These are phyloP conservation scores for Cladosporium sp. DNA, from an alignment of 2,329 filamentous ascomycete genomes.

Conservation along the genomic window DNA sequence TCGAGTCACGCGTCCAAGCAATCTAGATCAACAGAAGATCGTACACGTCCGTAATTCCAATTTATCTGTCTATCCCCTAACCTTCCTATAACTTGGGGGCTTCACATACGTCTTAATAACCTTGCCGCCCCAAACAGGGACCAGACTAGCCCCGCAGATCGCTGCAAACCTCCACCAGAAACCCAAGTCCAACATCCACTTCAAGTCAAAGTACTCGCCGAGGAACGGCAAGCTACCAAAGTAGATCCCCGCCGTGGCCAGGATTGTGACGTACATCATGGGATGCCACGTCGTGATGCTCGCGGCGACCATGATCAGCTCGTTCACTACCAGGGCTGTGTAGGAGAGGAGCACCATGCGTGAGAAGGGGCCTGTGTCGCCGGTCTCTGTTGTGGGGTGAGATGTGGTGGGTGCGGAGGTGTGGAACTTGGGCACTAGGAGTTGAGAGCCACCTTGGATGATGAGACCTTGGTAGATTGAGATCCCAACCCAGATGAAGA, in stretches of 20 bases:
- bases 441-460: constrained; percentile 90
- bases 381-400: constrained; percentile 21
- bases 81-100: constrained; percentile 93
- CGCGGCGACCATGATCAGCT: constrained; percentile 94
- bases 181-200: constrained; percentile 72
- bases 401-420: constrained; percentile 33
- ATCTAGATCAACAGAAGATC: neutral
- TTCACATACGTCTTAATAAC: constrained; percentile 80
- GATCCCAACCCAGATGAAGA: constrained; percentile 95
- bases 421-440: constrained; percentile 73
- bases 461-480: constrained; percentile 93
- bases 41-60: neutral
- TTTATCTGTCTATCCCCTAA: constrained; percentile 44
- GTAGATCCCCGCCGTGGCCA: constrained; percentile 81
- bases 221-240: constrained; percentile 82
- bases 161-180: constrained; percentile 87
- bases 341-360: constrained; percentile 88
- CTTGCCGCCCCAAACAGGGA: constrained; percentile 87
- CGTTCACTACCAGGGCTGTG: constrained; percentile 88
- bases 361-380: constrained; percentile 34
- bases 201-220: constrained; percentile 83
- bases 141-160: constrained; percentile 75
- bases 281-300: constrained; percentile 97
- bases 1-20: neutral
- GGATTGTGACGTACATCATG: constrained; percentile 79